Evolutionary conservation across 2,329 filamentous ascomycete genomes (phyloP), one percentile per base, ranked within the genome.

Genomic region (Pyricularia sp.): DNA sequence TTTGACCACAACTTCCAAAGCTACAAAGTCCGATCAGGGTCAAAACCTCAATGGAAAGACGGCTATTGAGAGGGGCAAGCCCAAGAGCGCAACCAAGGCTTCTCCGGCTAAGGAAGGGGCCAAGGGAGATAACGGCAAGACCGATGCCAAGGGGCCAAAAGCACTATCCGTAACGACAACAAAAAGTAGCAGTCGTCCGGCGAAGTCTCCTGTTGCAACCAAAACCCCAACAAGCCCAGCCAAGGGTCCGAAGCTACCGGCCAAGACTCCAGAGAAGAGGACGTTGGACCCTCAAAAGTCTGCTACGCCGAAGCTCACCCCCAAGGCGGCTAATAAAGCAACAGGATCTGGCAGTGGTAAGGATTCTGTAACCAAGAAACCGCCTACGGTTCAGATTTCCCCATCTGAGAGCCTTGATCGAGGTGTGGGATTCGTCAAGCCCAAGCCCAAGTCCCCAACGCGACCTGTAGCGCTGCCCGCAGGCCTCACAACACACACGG

Each of bases 401-500:
- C 74, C 81, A 30, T 75, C 75, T 28, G n/a, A 72, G 70, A 68
- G 50, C 30, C 28, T 65, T 28, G 67, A 70, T 75, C 66, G 55
- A n/a, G 77, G 79, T 31, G 76, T 80, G 7, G 80, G 78, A 2
- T 84, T 85, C 70, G 79, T 82, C 31, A 89, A 88, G 74, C 85
- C 87, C 10, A 89, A 88, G 75, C 79, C 84, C 59, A 89, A 87
- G 77, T 92, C 90, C 12, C 89, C 89, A 2, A 93, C 91, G 1
- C 86, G 88, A 69, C 90, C 90, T 11, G 81, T 88, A 67, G 86
- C 86, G 69, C 81, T 93, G 0, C 88, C 90, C 10, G 81, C 90
- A 11, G 88, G 89, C 69, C 81, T 93, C 33, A 90, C 84, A 28
- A 88, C 89, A 6, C 90, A 89, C 36, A 93, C 91, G 3, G 86